Evolutionary conservation across 768 basidiomycete genomes (phyloP).

Genomic region (Infundibulicybe gibba): DNA sequence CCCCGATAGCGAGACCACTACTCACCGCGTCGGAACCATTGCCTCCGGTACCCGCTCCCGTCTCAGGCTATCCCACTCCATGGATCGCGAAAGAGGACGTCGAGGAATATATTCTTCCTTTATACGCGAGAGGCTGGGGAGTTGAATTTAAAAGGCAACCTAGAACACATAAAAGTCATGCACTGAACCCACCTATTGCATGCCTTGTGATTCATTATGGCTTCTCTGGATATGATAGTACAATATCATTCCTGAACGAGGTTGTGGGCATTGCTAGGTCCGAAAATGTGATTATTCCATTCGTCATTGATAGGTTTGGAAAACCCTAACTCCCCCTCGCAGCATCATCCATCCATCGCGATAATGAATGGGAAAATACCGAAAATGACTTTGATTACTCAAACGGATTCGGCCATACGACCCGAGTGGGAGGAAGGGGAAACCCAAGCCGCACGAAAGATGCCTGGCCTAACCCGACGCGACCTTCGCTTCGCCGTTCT

Average conservation of each 20-base stretch:
- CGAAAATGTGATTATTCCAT: constrained; percentile 23
- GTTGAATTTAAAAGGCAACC: constrained; percentile 7
- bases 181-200: not conserved
- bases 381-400: constrained; percentile 11
- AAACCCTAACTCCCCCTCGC: not conserved
- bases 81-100: constrained; percentile 29
- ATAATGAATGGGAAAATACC: constrained; percentile 9
- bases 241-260: constrained; percentile 13
- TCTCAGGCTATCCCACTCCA: constrained; percentile 22
- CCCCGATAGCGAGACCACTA: not conserved
- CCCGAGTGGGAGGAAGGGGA: not conserved
- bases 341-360: constrained; percentile 21
- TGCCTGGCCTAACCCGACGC: constrained; percentile 43
- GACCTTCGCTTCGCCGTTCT: constrained; percentile 47
- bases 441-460: not conserved
- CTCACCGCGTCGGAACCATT: not conserved
- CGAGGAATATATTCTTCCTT: constrained; percentile 27
- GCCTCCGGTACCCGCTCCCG: constrained; percentile 15
- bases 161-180: not conserved
- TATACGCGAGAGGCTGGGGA: constrained; percentile 27
- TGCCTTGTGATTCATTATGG: constrained; percentile 12
- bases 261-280: constrained; percentile 12
- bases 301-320: not conserved
- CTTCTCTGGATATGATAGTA: constrained; percentile 12
- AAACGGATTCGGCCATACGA: constrained; percentile 20